Percentiles rank a stretch among this genome's conserved stretches.
Conservation (phyloP, 257 asterid genomes). For the Solanum chmielewskii region DNA sequence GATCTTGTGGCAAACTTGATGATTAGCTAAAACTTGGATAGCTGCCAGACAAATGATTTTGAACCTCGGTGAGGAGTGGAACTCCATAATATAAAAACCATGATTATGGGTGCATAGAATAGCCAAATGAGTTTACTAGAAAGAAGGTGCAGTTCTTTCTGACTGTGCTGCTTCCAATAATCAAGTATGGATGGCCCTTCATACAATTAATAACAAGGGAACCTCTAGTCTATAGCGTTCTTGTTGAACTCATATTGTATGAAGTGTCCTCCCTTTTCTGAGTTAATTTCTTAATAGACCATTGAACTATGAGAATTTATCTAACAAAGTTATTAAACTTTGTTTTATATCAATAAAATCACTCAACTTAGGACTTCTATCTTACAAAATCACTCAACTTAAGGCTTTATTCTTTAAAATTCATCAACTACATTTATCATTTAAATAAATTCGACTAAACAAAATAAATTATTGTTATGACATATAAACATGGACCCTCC, state of each 20-base stretch:
- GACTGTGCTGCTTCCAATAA: background rate
- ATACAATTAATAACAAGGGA: background rate
- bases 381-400: background rate
- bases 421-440: background rate
- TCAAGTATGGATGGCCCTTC: background rate
- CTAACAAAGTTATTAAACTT: background rate
- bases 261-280: background rate
- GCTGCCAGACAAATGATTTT: background rate
- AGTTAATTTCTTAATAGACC: background rate
- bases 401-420: background rate
- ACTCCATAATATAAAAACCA: background rate
- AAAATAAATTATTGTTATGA: background rate
- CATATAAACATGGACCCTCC: background rate
- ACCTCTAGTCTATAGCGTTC: background rate
- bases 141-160: background rate
- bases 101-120: background rate
- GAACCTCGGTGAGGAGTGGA: background rate
- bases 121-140: background rate
- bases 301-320: background rate
- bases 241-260: background rate
- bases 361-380: background rate
- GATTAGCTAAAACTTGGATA: background rate
- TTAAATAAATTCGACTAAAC: background rate
- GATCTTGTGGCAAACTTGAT: background rate
- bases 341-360: background rate